Base-by-base conservation (phyloP, 768 basidiomycete genomes). In the Termitomyces sp. region DNA sequence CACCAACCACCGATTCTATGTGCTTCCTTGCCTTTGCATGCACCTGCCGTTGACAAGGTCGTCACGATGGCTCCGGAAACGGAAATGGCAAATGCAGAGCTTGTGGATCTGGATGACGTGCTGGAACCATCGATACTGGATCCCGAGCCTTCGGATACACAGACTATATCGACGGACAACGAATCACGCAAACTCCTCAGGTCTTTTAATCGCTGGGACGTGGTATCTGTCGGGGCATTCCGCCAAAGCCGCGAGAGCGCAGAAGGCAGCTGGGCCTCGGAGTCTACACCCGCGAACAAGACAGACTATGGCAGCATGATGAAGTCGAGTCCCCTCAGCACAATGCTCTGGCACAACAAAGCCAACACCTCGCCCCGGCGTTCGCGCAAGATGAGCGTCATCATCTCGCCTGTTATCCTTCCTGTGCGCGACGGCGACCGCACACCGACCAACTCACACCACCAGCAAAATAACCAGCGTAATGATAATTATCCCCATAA, bases 81-180 rank as follows among this genome's bases (percentile, higher is more conserved):
- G 4, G 75, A 78, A 14, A 70, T 74, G 31, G 69, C 71, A 32
- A 76, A 81, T 31, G 74, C 83, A 14, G 82, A 86, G 61, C 77
- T 84, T 11, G 83, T 89, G 48, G 81, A 83, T 62, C 79, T 93
- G 25, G 84, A 90, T 66, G 91, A 93, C 66, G 90, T 93, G 17
- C 78, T 93, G 40, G 89, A 93, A 60, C 79, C 86, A 0, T 86
- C 91, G 0, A 84, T 89, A 72, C 76, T 92, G 20, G 86, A 86
- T 65, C 79, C 81, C 0, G 87, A 87, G 64, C 79, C 60, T 17
- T 70, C 71, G 31, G 79, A 81, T 54, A 60, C 61, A 15, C 71
- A 66, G 60, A 70, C 69, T 43, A 65, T 70, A 17, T 70, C 71
- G 14, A 67, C 69, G 46, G 73, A 74, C 32, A 73, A 66, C 49